Percentiles rank a stretch among this genome's conserved stretches.
phyloP scores from a whole-genome alignment of 495 filamentous ascomycete species.

The Daldinia caldariorum region DNA sequence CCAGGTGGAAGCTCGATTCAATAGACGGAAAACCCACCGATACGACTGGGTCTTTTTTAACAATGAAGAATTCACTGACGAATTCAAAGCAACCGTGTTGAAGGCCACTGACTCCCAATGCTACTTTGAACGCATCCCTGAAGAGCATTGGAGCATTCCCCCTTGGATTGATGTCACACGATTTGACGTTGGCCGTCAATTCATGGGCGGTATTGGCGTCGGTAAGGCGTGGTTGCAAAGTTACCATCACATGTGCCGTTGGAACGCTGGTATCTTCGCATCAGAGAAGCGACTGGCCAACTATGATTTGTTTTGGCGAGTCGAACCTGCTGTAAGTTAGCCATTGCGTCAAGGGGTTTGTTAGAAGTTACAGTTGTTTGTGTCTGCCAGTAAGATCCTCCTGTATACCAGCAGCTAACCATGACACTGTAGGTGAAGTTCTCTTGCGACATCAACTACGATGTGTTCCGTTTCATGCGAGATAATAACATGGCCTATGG shows the following conservation, averaged over 20 bases:
- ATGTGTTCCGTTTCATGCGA: conserved; percentile 79
- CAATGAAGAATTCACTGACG: conserved; percentile 76
- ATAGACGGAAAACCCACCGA: conserved; percentile 68
- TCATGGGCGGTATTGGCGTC: conserved; percentile 64
- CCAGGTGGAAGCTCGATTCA: conserved; percentile 85
- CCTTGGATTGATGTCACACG: conserved; percentile 70
- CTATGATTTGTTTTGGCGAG: conserved; percentile 81
- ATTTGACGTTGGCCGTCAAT: conserved; percentile 63
- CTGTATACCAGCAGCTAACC: conserved; percentile 21
- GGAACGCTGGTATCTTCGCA: conserved; percentile 81
- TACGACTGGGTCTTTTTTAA: conserved; percentile 94
- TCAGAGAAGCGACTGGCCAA: conserved; percentile 69
- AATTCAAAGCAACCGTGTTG: conserved; percentile 77
- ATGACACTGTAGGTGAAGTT: conserved; percentile 57
- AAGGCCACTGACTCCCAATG: conserved; percentile 75
- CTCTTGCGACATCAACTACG: conserved; percentile 74
- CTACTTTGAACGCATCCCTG: conserved; percentile 75
- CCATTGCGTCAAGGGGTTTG: conserved; percentile 15
- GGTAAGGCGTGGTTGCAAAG: conserved; percentile 65
- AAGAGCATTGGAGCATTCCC: conserved; percentile 78
- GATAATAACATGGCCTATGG: conserved; percentile 78
- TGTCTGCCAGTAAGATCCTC: background rate
- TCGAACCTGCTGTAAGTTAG: conserved; percentile 66
- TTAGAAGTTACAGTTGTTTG: conserved; percentile 1
- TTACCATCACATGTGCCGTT: conserved; percentile 80